phyloP scores from a whole-genome alignment of 768 basidiomycete species.

The Collybia sordida region DNA sequence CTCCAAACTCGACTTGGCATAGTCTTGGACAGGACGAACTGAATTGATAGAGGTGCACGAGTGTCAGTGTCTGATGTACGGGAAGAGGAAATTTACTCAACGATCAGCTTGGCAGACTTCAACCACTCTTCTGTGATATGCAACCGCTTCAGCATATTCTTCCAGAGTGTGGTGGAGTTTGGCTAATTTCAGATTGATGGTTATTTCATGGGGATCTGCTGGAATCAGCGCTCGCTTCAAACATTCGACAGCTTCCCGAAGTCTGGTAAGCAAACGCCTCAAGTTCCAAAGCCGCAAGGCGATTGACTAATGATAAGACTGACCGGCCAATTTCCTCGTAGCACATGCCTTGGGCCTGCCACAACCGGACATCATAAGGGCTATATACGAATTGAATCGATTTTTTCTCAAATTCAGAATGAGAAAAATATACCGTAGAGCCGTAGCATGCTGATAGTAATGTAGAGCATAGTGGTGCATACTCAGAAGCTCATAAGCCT shows the following conservation, averaged over 20 bases:
- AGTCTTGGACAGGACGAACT: conserved; percentile 75
- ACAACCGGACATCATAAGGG: conserved; percentile 94
- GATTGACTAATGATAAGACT: conserved; percentile 16
- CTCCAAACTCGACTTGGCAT: conserved; percentile 80
- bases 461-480: conserved; percentile 97
- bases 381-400: conserved; percentile 43
- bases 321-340: conserved; percentile 91
- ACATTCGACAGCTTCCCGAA: conserved; percentile 87
- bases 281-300: background rate
- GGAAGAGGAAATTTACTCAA: conserved; percentile 30
- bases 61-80: conserved; percentile 17
- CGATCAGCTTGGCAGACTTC: conserved; percentile 68
- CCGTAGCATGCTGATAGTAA: conserved; percentile 96
- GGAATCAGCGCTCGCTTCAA: conserved; percentile 86
- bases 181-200: conserved; percentile 73
- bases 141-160: conserved; percentile 66
- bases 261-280: conserved; percentile 39
- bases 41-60: conserved; percentile 19
- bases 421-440: conserved; percentile 61
- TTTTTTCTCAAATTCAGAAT: background rate
- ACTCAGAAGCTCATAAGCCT: conserved; percentile 94
- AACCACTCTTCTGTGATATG: conserved; percentile 80
- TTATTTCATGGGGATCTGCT: conserved; percentile 74
- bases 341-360: conserved; percentile 92
- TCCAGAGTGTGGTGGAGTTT: conserved; percentile 66